phyloP scores from a whole-genome alignment of 2,329 filamentous ascomycete genomes.

The Calonectria pauciramosa region DNA sequence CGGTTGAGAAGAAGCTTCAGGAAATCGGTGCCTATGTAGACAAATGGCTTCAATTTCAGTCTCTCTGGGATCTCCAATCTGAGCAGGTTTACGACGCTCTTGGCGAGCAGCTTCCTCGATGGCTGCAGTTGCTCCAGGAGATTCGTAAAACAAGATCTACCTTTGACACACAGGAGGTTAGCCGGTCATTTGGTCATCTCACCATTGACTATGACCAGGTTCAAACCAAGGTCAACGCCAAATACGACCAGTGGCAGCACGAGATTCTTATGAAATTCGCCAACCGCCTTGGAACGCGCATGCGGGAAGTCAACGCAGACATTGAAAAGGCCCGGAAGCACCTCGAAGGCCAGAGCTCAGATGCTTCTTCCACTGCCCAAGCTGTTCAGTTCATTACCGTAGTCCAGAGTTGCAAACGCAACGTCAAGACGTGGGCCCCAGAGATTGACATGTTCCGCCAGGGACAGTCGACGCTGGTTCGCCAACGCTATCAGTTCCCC shows the following conservation, averaged over 20 bases:
- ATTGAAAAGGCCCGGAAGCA: conserved; percentile 92
- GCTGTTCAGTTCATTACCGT: conserved; percentile 99
- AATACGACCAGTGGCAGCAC: conserved; percentile 99
- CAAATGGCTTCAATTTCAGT: conserved; percentile 99
- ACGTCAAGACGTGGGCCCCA: conserved; percentile 93
- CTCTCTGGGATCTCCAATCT: conserved; percentile 96
- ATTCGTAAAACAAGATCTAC: conserved; percentile 95
- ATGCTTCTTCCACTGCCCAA: conserved; percentile 95
- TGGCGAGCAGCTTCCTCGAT: conserved; percentile 90
- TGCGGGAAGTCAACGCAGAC: conserved; percentile 92
- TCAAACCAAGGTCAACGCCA: conserved; percentile 97
- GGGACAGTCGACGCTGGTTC: conserved; percentile 90
- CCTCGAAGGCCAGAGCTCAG: conserved; percentile 90
- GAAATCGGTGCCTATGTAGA: conserved; percentile 90
- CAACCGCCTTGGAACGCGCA: conserved; percentile 86
- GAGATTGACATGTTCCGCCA: conserved; percentile 97
- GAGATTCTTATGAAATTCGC: conserved; percentile 97
- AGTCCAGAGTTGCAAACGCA: conserved; percentile 95
- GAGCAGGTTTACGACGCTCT: conserved; percentile 95
- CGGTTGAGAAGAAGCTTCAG: conserved; percentile 85
- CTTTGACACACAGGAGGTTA: conserved; percentile 97
- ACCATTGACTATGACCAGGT: conserved; percentile 99
- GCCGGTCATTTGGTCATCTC: conserved; percentile 91
- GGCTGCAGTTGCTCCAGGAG: conserved; percentile 96
- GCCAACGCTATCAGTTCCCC: conserved; percentile 94